Evolutionary conservation across 768 basidiomycete species (phyloP), one percentile per base, ranked within the genome.

Genomic region (Pleurotus eryngii): DNA sequence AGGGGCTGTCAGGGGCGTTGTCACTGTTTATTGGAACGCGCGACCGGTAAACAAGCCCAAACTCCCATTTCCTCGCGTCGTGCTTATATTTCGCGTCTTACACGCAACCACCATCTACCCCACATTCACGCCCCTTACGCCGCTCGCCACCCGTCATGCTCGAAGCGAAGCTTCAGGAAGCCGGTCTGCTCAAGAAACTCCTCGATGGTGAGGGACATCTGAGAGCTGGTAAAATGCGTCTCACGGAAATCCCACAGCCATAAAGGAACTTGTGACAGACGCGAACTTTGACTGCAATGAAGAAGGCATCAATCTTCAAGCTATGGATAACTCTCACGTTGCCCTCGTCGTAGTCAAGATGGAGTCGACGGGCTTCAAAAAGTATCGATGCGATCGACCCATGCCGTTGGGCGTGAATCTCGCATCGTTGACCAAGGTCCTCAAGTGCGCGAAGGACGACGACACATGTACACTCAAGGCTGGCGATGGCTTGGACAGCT

Each of bases 311-410:
- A 84, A 84, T 55, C 82, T 99, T 4, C 96, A 98, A 77, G 97
- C 96, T 3, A 99, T 98, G 96, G 97, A 98, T 77, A 98, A 98
- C 81, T 97, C 96, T 2, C 96, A 98, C 73, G 96, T 99, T 66
- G 97, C 96, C 1, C 90, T 98, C 63, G 96, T 99, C 40, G 78
- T 92, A 6, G 93, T 97, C 47, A 82, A 89, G 60, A 82, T 99
- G 27, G 76, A 87, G 40, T 82, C 85, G 1, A 75, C 81, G 0
- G 92, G 92, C 30, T 98, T 99, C 81, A 81, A 84, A 64, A 77
- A 80, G 53, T 99, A 89, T 73, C 88, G 97, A 62, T 98, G 96
- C 69, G 97, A 99, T 73, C 84, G 95, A 5, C 91, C 95, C 35
- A 92, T 98, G 82, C 90, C 91, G 0, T 81, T 95, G 22, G 93